Base-by-base conservation (phyloP, 2,329 filamentous ascomycete species). In the Phoma sp. region DNA sequence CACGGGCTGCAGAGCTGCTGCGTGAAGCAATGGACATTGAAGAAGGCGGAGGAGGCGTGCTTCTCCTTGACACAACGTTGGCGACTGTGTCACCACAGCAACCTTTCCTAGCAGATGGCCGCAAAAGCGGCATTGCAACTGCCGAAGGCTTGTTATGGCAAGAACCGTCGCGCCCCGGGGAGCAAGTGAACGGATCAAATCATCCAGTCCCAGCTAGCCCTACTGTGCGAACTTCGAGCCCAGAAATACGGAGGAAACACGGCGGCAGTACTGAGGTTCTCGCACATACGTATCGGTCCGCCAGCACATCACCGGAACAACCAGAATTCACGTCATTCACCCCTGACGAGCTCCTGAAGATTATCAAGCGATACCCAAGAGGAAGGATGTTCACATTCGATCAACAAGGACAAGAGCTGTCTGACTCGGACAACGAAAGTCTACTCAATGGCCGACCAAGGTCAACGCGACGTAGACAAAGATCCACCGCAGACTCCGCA, bases 21-120 rank as follows among this genome's bases (percentile, higher is more conserved):
- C 75, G 77, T 1, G 75, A 82, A 50, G 78, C 80, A n/a, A 67
- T 83, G 9, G 76, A 77, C 32, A 37, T 81, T 5, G 70, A 67
- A 17, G 70, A 71, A 7, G 77, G 80, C 4, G 80, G 81, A n/a
- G 81, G 80, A 2, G 78, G 82, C 7, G 78, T 82, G 11, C 65
- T 77, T 2, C 78, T 79, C 47, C 53, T 80, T 15, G 77, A 78
- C 55, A 73, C 67, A 1, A 30, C 51, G 17, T 57, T 40, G 29
- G 53, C 49, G 18, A 50, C 40, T 45, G 34, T 33, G 21, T 30
- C 43, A 2, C 25, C 47, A 25, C 20, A 46, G 33, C 21, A 20
- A 29, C 39, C 28, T 26, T 20, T 42, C 36, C 18, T 28, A 20
- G 30, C 38, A 50, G 42, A 28, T 4, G 18, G 23, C 2, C 30